Evolutionary conservation across 2,329 filamentous ascomycete species (phyloP).

Genomic region (Sclerotinia glacialis): DNA sequence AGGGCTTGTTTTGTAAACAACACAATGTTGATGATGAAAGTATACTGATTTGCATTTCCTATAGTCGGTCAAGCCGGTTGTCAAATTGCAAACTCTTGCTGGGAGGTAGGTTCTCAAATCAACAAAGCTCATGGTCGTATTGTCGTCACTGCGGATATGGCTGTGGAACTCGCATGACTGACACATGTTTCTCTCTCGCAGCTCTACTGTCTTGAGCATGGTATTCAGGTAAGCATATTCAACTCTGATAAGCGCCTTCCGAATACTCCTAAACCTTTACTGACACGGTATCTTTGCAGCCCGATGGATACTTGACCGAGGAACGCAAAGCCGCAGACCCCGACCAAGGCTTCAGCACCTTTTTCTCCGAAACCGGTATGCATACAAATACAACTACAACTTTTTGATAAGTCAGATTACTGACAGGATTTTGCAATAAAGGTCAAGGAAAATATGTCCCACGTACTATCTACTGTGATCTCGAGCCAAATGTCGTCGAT

Average conservation of each 20-base stretch:
- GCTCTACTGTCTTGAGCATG: constrained; percentile 99
- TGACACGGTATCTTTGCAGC: constrained; percentile 54
- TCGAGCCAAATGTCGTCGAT: constrained; percentile 65
- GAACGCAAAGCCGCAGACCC: constrained; percentile 92
- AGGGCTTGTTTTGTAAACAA: constrained; percentile 28
- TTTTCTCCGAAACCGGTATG: constrained; percentile 99
- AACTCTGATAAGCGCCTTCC: constrained; percentile 1
- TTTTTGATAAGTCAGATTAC: constrained; percentile 31
- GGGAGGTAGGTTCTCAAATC: constrained; percentile 77
- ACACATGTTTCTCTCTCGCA: constrained; percentile 45
- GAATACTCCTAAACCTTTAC: constrained; percentile 24
- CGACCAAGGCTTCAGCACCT: constrained; percentile 98
- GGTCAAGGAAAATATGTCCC: constrained; percentile 91
- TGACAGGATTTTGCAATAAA: constrained; percentile 43
- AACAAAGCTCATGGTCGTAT: constrained; percentile 31
- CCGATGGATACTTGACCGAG: constrained; percentile 97
- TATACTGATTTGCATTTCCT: constrained; percentile 35
- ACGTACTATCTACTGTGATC: constrained; percentile 64
- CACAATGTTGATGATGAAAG: constrained; percentile 24
- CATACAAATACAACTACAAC: constrained; percentile 26
- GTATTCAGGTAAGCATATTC: constrained; percentile 77
- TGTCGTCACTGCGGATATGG: background rate
- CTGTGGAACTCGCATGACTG: constrained; percentile 26
- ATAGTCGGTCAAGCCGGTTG: constrained; percentile 99
- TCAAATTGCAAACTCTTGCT: constrained; percentile 99